These are phyloP conservation scores for Chlamydomonas asymmetrica DNA, from an alignment of 139 green algal genomes.

Conservation along the genomic window DNA sequence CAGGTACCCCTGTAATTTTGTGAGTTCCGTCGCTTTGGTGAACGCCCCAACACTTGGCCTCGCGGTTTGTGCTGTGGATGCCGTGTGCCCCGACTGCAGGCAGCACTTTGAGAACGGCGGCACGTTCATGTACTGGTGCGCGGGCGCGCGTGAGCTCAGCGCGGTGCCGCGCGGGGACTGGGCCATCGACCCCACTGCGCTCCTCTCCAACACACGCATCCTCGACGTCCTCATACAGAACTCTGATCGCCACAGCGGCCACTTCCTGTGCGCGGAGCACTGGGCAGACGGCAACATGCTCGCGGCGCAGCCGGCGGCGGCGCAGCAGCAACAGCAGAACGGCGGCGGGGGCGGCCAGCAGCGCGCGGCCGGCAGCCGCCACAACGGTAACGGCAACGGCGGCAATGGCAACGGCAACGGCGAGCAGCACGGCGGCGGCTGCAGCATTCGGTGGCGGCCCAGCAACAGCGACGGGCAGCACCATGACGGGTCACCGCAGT, in stretches of 20 bases:
- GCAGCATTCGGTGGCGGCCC: neutral
- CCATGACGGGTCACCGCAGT: neutral
- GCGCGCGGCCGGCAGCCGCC: neutral
- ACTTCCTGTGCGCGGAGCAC: slow-evolving; percentile 78
- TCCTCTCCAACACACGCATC: slow-evolving; percentile 79
- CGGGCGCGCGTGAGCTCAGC: slow-evolving; percentile 43
- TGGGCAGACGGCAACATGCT: slow-evolving; percentile 51
- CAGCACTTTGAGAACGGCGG: slow-evolving; percentile 66
- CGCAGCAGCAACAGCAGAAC: neutral
- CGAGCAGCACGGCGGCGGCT: neutral
- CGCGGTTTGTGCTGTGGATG: no score
- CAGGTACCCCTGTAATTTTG: no score
- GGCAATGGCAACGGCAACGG: neutral
- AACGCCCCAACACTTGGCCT: no score
- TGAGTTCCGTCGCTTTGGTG: no score
- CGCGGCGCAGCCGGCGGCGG: neutral
- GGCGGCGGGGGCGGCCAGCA: neutral
- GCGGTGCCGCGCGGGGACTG: slow-evolving; percentile 25
- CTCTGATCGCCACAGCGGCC: slow-evolving; percentile 74
- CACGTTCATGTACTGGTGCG: slow-evolving; percentile 75
- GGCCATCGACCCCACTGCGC: slow-evolving; percentile 36
- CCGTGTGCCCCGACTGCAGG: no score
- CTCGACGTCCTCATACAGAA: slow-evolving; percentile 90
- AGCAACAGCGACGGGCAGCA: no score
- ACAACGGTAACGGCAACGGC: neutral